Percentiles rank a stretch among this genome's conserved stretches.
These are phyloP conservation scores for Areca catechu DNA, from an alignment of 176 grass and related monocot species.

Conservation along the genomic window DNA sequence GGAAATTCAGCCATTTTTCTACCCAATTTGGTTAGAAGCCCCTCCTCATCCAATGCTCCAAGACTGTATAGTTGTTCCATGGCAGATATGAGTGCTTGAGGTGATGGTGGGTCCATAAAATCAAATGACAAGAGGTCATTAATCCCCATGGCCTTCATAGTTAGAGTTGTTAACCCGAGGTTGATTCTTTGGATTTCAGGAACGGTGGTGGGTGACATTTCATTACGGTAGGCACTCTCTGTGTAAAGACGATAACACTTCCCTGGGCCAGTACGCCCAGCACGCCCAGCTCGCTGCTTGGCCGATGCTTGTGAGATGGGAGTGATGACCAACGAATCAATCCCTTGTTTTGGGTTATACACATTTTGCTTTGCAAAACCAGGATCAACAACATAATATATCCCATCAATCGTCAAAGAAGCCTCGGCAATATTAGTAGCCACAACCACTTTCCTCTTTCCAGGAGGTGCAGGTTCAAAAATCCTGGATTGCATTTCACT, in stretches of 20 bases:
- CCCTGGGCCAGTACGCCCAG: conserved; percentile 80
- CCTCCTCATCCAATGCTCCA: conserved; percentile 85
- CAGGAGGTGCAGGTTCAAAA: conserved; percentile 82
- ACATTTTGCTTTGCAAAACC: conserved; percentile 93
- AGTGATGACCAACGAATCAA: conserved; percentile 87
- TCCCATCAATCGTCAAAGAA: conserved; percentile 89
- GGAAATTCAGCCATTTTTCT: conserved; percentile 99
- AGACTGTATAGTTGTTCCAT: conserved; percentile 95
- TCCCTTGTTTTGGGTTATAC: conserved; percentile 87
- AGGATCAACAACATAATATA: conserved; percentile 93
- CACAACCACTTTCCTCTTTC: conserved; percentile 94
- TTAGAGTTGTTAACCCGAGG: conserved; percentile 65
- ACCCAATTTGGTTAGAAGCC: conserved; percentile 78
- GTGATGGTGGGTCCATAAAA: conserved; percentile 94
- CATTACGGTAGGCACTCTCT: conserved; percentile 90
- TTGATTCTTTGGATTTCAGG: conserved; percentile 98
- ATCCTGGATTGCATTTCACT: conserved; percentile 98
- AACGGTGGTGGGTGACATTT: conserved; percentile 81
- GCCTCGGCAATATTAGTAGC: conserved; percentile 97
- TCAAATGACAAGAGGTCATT: conserved; percentile 90
- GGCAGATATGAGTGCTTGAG: conserved; percentile 81
- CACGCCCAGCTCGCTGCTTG: conserved; percentile 91
- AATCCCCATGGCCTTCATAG: conserved; percentile 97
- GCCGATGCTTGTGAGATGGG: conserved; percentile 95
- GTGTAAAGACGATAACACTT: conserved; percentile 94